Evolutionary conservation across 2,329 filamentous ascomycete species (phyloP), one percentile per base, ranked within the genome.

Genomic region (Ophiosphaerella narmari): DNA sequence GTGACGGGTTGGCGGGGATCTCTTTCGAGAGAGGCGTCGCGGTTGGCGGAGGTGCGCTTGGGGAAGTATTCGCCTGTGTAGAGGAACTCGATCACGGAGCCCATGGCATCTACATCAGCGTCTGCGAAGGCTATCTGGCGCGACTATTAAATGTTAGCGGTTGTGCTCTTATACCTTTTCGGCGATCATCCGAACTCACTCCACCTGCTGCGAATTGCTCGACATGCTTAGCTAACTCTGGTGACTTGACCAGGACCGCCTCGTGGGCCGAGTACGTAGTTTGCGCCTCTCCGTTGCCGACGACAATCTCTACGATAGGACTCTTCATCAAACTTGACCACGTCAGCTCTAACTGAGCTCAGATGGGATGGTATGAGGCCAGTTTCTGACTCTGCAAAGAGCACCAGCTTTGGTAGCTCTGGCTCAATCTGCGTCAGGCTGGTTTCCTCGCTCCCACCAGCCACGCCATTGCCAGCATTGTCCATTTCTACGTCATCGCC

Each of bases 11-110:
- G 72, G 7, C 81, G 75, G 0, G 87, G 82, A 68, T 93, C 88
- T 46, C 79, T 71, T 68, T 95, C 90, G 39, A 95, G 84, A 24
- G 80, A 76, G 37, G 85, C 86, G 63, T 86, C 81, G 45, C 84
- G 83, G 12, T 86, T 69, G 63, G 86, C 84, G 61, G 81, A 81
- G 16, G 81, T 73, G 46, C 77, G 75, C 9, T 73, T 73, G 43
- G 91, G 90, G 76, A 93, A 95, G 80, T 97, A 94, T 75, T 95
- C 89, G 70, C 83, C 83, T 1, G 89, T 92, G 75, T 95, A 95
- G 44, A 93, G 84, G 71, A 85, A 95, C 72, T 94, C 88, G 62
- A 94, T 82, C 62, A 92, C 90, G 71, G 86, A 90, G 53, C 88
- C 86, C 47, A 90, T 86, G 18, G 89, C 86, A 57, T 90, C 86